Conservation (phyloP, 2,329 filamentous ascomycete species). For the Penicillium oxalicum region DNA sequence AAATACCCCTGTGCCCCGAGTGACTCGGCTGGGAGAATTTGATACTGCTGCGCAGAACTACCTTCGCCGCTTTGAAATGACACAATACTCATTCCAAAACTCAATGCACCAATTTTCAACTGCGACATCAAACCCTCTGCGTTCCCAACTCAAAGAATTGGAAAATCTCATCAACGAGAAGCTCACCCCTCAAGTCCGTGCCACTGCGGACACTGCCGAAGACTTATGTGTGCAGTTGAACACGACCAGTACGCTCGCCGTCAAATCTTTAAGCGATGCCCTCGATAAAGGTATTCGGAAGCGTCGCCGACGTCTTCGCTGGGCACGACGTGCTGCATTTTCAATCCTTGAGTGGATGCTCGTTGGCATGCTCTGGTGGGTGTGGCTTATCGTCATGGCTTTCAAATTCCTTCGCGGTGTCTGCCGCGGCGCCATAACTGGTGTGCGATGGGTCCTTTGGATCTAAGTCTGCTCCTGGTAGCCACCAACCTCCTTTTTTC, state of each 20-base stretch:
- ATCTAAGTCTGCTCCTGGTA: constrained; percentile 42
- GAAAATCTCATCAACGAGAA: constrained; percentile 44
- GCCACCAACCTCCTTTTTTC: too few relatives aligned
- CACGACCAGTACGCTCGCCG: constrained; percentile 67
- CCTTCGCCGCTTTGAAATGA: constrained; percentile 43
- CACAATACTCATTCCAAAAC: constrained; percentile 39
- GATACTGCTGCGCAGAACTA: constrained; percentile 50
- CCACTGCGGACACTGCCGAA: constrained; percentile 71
- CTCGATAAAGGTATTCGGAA: constrained; percentile 65
- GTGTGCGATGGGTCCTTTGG: constrained; percentile 79
- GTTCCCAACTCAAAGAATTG: constrained; percentile 38
- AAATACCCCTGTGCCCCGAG: constrained; percentile 32
- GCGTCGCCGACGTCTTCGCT: constrained; percentile 67
- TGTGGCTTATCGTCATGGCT: constrained; percentile 83
- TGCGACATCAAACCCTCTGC: constrained; percentile 42
- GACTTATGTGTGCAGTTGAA: constrained; percentile 70
- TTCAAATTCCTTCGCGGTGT: constrained; percentile 60
- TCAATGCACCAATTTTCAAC: constrained; percentile 44
- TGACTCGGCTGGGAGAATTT: constrained; percentile 48
- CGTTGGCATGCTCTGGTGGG: constrained; percentile 86
- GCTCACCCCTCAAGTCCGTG: constrained; percentile 56
- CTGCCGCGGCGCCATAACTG: constrained; percentile 53
- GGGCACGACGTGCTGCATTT: constrained; percentile 71
- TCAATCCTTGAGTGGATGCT: constrained; percentile 80
- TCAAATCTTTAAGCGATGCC: constrained; percentile 73